Evolutionary conservation across 768 basidiomycete species (phyloP).

Genomic region (Roridomyces roridus): DNA sequence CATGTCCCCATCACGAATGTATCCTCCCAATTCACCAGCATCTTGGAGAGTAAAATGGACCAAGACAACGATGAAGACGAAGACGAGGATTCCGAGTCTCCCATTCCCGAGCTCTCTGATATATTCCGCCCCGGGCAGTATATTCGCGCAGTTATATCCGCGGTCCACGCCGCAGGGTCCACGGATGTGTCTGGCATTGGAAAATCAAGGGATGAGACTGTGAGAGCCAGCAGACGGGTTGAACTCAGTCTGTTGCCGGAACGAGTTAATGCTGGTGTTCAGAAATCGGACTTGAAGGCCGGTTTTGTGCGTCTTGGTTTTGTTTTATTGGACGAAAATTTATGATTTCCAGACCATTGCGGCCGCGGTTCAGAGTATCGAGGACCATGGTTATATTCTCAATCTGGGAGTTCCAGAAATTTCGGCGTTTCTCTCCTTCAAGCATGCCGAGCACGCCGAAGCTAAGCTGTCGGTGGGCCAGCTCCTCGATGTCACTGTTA

Average conservation of each 20-base stretch:
- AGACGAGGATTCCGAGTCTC: slow-evolving; percentile 56
- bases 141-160: slow-evolving; percentile 77
- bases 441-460: slow-evolving; percentile 58
- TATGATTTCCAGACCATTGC: slow-evolving; percentile 63
- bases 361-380: slow-evolving; percentile 80
- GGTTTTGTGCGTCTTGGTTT: slow-evolving; percentile 70
- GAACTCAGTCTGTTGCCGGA: slow-evolving; percentile 87
- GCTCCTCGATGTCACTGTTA: slow-evolving; percentile 70
- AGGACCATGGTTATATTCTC: slow-evolving; percentile 94
- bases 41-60: slow-evolving; percentile 70
- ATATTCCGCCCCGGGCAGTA: slow-evolving; percentile 89
- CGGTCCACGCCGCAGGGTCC: slow-evolving; percentile 70
- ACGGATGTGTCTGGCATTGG: slow-evolving; percentile 61
- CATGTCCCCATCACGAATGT: slow-evolving; percentile 96
- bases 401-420: slow-evolving; percentile 82
- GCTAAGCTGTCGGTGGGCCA: slow-evolving; percentile 63
- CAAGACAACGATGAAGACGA: slow-evolving; percentile 52
- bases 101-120: slow-evolving; percentile 71
- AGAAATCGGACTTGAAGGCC: slow-evolving; percentile 73
- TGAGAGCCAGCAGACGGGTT: slow-evolving; percentile 74
- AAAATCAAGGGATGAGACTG: slow-evolving; percentile 70
- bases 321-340: slow-evolving; percentile 3
- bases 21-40: slow-evolving; percentile 75
- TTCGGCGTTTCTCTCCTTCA: slow-evolving; percentile 86
- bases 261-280: slow-evolving; percentile 82